These are phyloP conservation scores for Morella rubra DNA, from an alignment of 306 rosid genomes.

Conservation along the genomic window DNA sequence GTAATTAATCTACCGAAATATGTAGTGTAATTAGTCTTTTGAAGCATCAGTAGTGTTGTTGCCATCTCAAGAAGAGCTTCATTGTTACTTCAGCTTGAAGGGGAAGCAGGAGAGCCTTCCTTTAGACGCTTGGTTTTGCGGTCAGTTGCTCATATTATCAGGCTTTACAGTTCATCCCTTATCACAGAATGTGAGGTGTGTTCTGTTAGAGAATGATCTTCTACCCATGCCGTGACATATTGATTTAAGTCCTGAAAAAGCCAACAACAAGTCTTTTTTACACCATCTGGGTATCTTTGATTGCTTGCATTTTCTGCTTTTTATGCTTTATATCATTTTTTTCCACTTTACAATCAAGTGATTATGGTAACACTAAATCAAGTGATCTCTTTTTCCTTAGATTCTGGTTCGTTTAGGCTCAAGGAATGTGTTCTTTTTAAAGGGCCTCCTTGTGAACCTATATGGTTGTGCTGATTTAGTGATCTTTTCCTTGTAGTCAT, in stretches of 20 bases:
- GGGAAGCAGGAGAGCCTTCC: constrained; percentile 93
- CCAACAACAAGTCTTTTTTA: background rate
- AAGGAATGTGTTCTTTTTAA: too few relatives aligned
- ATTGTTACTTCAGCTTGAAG: constrained; percentile 69
- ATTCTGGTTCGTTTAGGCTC: background rate
- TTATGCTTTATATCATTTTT: background rate
- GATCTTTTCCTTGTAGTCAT: too few relatives aligned
- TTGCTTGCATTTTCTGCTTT: background rate
- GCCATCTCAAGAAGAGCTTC: constrained; percentile 25
- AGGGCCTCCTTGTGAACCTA: too few relatives aligned
- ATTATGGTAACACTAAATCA: too few relatives aligned
- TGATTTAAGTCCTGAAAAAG: constrained; percentile 18
- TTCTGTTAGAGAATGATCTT: constrained; percentile 29
- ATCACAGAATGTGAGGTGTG: constrained; percentile 93
- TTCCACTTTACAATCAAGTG: background rate
- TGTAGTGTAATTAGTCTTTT: constrained; percentile 16
- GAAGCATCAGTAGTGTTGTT: constrained; percentile 9
- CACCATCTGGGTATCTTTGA: background rate
- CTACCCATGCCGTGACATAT: constrained; percentile 15
- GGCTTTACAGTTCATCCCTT: constrained; percentile 94
- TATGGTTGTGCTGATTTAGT: too few relatives aligned
- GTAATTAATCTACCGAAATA: constrained; percentile 46
- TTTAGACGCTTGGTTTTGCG: constrained; percentile 96
- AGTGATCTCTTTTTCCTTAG: background rate
- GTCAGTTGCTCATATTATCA: constrained; percentile 96